Evolutionary conservation across 352 stramenopile genomes (phyloP), one percentile per base, ranked within the genome.

Genomic region (Phytophthora multivora): DNA sequence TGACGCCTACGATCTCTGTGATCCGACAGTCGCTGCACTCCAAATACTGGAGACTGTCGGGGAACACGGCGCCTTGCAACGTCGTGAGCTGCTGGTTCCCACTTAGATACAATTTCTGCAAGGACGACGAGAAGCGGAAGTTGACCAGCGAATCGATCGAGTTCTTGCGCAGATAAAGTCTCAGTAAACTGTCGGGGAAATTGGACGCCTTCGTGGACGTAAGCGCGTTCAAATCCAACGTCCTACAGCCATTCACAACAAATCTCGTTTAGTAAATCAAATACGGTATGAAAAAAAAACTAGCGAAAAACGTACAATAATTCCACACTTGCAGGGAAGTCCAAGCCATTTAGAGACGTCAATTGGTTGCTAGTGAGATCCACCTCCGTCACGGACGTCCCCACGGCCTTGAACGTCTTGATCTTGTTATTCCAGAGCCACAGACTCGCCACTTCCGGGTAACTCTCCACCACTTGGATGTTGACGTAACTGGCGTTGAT

Each of bases 391-490:
- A 83, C 59, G 1, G 47, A 78, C 3, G 63, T 73, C 16, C 57
- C 64, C 2, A 66, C 60, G 0, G 52, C 49, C 38, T 75, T 68
- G 39, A 80, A 80, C 40, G 57, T 56, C 46, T 59, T 70, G 55
- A 86, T 80, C 40, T 67, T 54, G 59, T 86, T 86, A 52, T 81
- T 70, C 70, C 70, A 79, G 10, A 77, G 64, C 47, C 65, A 71
- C 60, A 70, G 59, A 30, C 59, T 73, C 31, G 51, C 66, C 13
- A 71, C 62, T 26, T 54, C 62, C 12, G 66, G 66, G 30, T 71
- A 71, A 38, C 66, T 74, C 51, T 66, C 62, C 8, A 71, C 60
- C 1, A 71, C 56, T 26, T 57, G 36, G 11, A 74, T 71, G n/a
- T 63, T 41, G 5, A 74, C 55, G 16, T 74, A 74, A 38, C 60